Evolutionary conservation across 176 grass and related monocot species (phyloP), one percentile per base, ranked within the genome.

Genomic region (Saccharum officinarum): DNA sequence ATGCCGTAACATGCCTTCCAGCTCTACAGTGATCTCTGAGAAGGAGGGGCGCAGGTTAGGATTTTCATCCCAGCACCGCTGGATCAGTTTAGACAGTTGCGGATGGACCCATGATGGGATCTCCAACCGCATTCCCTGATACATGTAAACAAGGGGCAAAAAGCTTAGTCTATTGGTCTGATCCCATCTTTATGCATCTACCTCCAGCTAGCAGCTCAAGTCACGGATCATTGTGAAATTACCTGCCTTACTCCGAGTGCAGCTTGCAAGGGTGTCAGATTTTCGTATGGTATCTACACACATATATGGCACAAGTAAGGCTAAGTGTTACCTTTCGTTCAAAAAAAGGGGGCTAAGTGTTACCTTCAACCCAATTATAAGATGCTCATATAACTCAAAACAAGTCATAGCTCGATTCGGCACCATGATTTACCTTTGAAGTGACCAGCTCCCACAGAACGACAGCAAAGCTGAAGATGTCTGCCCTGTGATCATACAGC

Each of bases 391-490:
- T 2, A 72, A 65, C 20, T 38, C 33, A 40, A 83, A 30, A 87
- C 23, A 11, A 75, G 18, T 15, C 30, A 42, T 84, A 80, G 3
- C 3, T 33, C 9, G 7, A 20, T 18, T 17, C 10, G 22, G 22
- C 15, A 66, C 36, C 41, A 79, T 73, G 49, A 4, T 80, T 88
- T 90, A 99, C 97, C 93, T 92, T 99, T 71, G 92, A 91, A 79
- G 93, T 99, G 61, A 71, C 75, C 75, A 99, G 69, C 78, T 99
- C 97, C 97, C 93, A 99, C 69, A 96, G 77, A 69, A 99, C 93
- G 61, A 99, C 79, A 83, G 92, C 93, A 86, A 96, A 99, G 85
- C 97, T 99, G 79, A 99, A 99, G 57, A 99, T 82, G 80, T 99
- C 97, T 74, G 93, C 93, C 78, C 89, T 99, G 9, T 94, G 75